These are phyloP conservation scores for Phyllosticta capitalensis DNA, from an alignment of 2,329 filamentous ascomycete genomes.

Conservation along the genomic window DNA sequence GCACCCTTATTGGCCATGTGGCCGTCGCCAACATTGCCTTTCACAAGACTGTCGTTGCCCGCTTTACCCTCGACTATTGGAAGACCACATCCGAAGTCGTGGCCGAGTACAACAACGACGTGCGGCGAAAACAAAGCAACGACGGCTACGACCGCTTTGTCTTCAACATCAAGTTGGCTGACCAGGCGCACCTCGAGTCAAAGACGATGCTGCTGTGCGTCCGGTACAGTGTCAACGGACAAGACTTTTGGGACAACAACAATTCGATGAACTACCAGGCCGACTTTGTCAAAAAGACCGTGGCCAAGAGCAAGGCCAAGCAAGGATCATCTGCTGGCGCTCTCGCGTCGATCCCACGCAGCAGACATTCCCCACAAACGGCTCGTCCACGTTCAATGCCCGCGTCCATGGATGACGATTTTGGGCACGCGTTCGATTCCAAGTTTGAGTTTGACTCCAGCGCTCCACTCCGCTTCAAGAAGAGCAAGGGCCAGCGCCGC, in stretches of 20 bases:
- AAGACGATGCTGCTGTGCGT: slow-evolving; percentile 92
- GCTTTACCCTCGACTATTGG: slow-evolving; percentile 97
- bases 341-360: slow-evolving; percentile 40
- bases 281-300: slow-evolving; percentile 75
- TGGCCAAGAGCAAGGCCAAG: slow-evolving; percentile 37
- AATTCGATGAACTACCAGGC: slow-evolving; percentile 78
- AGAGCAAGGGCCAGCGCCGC: slow-evolving; percentile 47
- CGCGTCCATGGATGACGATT: slow-evolving; percentile 57
- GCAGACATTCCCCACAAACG: slow-evolving; percentile 38
- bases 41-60: slow-evolving; percentile 77
- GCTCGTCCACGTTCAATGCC: slow-evolving; percentile 41
- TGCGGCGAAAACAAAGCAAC: slow-evolving; percentile 54
- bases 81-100: slow-evolving; percentile 92
- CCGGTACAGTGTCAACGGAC: slow-evolving; percentile 72
- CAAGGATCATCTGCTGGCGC: slow-evolving; percentile 35
- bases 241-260: slow-evolving; percentile 97
- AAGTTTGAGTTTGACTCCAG: slow-evolving; percentile 36
- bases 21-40: slow-evolving; percentile 84
- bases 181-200: slow-evolving; percentile 80
- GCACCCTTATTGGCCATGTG: slow-evolving; percentile 72
- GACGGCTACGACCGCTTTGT: slow-evolving; percentile 79
- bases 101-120: slow-evolving; percentile 78
- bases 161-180: slow-evolving; percentile 87
- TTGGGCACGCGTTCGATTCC: slow-evolving; percentile 49
- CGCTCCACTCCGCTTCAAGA: slow-evolving; percentile 59